Conservation (phyloP, 495 filamentous ascomycete species). For the Glonium stellatum region DNA sequence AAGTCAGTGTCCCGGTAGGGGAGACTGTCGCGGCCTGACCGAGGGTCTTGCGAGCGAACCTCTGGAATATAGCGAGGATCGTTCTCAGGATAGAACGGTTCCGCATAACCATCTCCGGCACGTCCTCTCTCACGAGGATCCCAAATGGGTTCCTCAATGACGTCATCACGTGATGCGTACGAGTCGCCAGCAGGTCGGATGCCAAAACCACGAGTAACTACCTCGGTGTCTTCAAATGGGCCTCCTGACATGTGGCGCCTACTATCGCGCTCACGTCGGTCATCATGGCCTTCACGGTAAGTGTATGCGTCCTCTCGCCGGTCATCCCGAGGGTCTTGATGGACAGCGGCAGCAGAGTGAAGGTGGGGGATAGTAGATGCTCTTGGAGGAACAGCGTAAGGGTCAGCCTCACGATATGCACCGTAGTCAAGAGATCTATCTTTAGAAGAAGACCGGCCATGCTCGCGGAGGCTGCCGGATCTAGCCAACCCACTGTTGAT, state of each 20-base stretch:
- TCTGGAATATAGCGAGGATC: constrained; percentile 22
- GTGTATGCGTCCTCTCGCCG: constrained; percentile 14
- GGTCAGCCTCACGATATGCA: constrained; percentile 23
- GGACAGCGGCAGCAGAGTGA: constrained; percentile 16
- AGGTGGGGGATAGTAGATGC: constrained; percentile 23
- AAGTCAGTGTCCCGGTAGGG: not conserved
- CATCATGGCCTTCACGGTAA: constrained; percentile 24
- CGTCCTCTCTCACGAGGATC: constrained; percentile 10
- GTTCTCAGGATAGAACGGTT: constrained; percentile 31
- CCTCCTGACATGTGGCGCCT: constrained; percentile 23
- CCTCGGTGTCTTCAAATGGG: constrained; percentile 28
- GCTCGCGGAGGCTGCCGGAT: constrained; percentile 28
- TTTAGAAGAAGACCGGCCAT: constrained; percentile 16
- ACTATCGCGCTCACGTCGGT: constrained; percentile 27
- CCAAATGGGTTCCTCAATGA: constrained; percentile 22
- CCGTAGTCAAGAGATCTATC: constrained; percentile 19
- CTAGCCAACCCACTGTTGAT: constrained; percentile 28
- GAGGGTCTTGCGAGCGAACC: not conserved
- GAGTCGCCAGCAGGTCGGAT: constrained; percentile 30
- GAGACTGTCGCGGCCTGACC: constrained; percentile 5
- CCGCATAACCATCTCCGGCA: constrained; percentile 8
- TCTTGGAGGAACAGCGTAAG: constrained; percentile 27
- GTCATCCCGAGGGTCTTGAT: constrained; percentile 26
- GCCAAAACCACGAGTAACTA: constrained; percentile 37
- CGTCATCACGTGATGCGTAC: constrained; percentile 17